Evolutionary conservation across 2,329 filamentous ascomycete genomes (phyloP).

Genomic region (Diaporthe velutina): DNA sequence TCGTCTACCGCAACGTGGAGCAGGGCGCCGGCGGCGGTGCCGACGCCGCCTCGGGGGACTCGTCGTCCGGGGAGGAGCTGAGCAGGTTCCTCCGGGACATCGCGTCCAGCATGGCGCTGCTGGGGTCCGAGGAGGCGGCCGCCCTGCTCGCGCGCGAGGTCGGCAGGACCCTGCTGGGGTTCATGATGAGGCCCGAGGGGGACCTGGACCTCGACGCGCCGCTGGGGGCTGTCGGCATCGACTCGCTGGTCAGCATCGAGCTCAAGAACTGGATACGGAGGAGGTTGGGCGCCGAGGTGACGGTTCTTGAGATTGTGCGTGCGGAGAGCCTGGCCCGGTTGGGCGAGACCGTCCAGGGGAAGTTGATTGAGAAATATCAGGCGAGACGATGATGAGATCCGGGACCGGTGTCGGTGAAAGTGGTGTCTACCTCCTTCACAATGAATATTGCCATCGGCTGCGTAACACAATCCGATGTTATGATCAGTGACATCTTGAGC

Average conservation of each 20-base stretch:
- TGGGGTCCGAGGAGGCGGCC: conserved; percentile 21
- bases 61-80: conserved; percentile 11
- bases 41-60: background rate
- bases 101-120: conserved; percentile 15
- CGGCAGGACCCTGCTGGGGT: conserved; percentile 33
- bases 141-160: conserved; percentile 27
- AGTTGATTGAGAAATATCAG: conserved; percentile 10
- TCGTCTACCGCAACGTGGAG: conserved; percentile 35
- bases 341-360: conserved; percentile 2
- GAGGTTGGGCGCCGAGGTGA: conserved; percentile 23
- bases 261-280: conserved; percentile 35
- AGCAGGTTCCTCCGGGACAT: conserved; percentile 14
- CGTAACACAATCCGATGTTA: too few relatives aligned
- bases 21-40: background rate
- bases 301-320: conserved; percentile 34
- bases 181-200: conserved; percentile 26
- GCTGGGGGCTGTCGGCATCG: conserved; percentile 32
- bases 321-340: background rate
- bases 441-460: background rate
- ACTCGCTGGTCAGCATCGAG: conserved; percentile 35
- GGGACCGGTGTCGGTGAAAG: too few relatives aligned
- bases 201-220: conserved; percentile 31
- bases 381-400: background rate
- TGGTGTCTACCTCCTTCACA: too few relatives aligned
- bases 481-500: too few relatives aligned